These are phyloP conservation scores for Candida oleophila DNA, from an alignment of 805 yeast species.

Conservation along the genomic window DNA sequence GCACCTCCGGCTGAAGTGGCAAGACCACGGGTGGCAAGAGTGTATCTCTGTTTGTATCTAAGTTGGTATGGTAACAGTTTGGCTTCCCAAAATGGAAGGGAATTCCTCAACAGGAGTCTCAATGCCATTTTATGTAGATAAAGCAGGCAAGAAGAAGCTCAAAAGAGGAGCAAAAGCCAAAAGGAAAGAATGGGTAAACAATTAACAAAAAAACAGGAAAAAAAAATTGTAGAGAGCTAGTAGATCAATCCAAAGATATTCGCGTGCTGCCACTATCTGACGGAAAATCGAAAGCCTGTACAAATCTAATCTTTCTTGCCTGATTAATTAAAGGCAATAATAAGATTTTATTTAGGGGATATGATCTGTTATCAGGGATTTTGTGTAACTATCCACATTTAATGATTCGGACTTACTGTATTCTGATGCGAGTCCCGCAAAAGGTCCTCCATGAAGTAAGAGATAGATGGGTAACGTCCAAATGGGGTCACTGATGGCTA, in stretches of 20 bases:
- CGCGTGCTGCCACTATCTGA: no score
- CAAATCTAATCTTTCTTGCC: neutral
- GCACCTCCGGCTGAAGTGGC: neutral
- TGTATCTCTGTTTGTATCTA: neutral
- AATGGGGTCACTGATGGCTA: no score
- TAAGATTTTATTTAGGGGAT: constrained; percentile 1
- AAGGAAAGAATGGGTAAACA: no score
- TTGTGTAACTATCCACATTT: neutral
- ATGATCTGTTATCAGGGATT: constrained; percentile 5
- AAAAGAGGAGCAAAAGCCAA: no score
- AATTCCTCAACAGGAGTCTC: neutral
- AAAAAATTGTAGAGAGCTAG: no score
- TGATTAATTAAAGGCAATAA: neutral
- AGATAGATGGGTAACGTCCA: no score
- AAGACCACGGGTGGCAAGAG: neutral
- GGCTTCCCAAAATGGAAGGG: neutral
- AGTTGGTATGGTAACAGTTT: neutral
- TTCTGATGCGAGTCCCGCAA: neutral
- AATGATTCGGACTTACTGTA: neutral
- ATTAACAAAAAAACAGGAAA: no score
- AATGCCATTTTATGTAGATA: no score
- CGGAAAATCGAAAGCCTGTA: no score
- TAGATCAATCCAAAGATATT: no score
- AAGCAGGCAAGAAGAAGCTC: no score
- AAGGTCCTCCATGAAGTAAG: neutral